Percentiles rank a stretch among this genome's conserved stretches.
Evolutionary conservation across 257 asterid genomes (phyloP).

Genomic region (Craterostigma plantagineum): DNA sequence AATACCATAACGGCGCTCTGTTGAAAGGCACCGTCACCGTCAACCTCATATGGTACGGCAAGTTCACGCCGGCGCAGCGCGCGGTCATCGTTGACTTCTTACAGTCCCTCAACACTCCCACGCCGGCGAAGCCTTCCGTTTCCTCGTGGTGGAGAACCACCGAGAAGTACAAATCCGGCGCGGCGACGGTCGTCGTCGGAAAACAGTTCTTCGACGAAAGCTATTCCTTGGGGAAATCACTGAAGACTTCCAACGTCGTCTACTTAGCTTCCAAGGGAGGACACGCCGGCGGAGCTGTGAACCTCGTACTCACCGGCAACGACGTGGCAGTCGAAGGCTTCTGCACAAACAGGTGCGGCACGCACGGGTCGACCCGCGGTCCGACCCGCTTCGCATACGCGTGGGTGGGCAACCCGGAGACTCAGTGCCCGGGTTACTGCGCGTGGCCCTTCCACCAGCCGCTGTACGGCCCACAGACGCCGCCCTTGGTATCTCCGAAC

Average conservation of each 20-base stretch:
- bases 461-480: constrained; percentile 62
- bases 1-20: constrained; percentile 41
- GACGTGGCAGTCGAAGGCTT: constrained; percentile 60
- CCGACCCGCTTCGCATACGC: constrained; percentile 46
- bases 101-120: constrained; percentile 22
- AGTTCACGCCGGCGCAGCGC: constrained; percentile 38
- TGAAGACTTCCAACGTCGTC: constrained; percentile 26
- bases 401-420: constrained; percentile 84
- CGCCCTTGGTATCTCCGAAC: constrained; percentile 61
- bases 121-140: constrained; percentile 24
- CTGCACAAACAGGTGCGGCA: constrained; percentile 58
- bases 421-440: constrained; percentile 69
- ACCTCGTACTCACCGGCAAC: constrained; percentile 57
- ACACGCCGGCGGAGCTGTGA: constrained; percentile 19
- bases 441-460: constrained; percentile 96
- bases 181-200: constrained; percentile 27
- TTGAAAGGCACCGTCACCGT: constrained; percentile 40
- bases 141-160: constrained; percentile 57
- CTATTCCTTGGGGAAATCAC: constrained; percentile 34
- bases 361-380: constrained; percentile 52
- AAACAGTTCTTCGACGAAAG: constrained; percentile 39
- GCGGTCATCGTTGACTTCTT: constrained; percentile 44
- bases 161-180: constrained; percentile 31
- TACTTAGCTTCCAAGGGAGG: constrained; percentile 54
- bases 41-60: constrained; percentile 50